Conservation (phyloP, 1,139 yeast genomes). For the Diutina siamensis region DNA sequence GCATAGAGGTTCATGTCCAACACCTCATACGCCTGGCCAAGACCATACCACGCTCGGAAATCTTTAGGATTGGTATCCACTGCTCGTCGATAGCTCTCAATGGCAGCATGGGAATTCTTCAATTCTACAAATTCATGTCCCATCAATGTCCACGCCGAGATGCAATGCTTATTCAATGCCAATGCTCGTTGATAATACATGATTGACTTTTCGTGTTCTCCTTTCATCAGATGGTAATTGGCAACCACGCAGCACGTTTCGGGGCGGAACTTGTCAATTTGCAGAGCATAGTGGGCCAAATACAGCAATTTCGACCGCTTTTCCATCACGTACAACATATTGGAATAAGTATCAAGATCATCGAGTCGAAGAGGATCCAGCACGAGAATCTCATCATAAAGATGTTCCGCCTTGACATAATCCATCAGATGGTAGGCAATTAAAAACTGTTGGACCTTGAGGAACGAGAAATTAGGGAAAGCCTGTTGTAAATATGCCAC, state of each 20-base stretch:
- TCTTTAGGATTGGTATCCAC: conserved; percentile 83
- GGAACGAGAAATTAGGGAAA: conserved; percentile 64
- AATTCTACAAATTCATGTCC: conserved; percentile 97
- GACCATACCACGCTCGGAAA: conserved; percentile 96
- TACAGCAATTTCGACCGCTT: conserved; percentile 74
- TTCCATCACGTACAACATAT: conserved; percentile 90
- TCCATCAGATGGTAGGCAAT: conserved; percentile 73
- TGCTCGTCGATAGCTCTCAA: conserved; percentile 88
- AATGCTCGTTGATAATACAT: conserved; percentile 87
- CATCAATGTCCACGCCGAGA: conserved; percentile 97
- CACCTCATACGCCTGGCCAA: conserved; percentile 97
- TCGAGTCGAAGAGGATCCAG: conserved; percentile 84
- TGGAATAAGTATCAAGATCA: conserved; percentile 85
- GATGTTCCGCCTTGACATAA: conserved; percentile 64
- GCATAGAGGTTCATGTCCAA: conserved; percentile 93
- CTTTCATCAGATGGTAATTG: conserved; percentile 81
- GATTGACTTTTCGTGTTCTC: conserved; percentile 92
- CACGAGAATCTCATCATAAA: conserved; percentile 64
- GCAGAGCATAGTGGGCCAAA: conserved; percentile 75
- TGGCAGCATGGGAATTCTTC: conserved; percentile 95
- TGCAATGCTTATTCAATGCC: conserved; percentile 64
- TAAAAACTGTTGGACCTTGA: conserved; percentile 72
- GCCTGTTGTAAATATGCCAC: conserved; percentile 35
- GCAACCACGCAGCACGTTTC: conserved; percentile 95
- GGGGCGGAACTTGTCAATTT: conserved; percentile 79